Base-by-base conservation (phyloP, 805 yeast genomes). In the Candida ficus region DNA sequence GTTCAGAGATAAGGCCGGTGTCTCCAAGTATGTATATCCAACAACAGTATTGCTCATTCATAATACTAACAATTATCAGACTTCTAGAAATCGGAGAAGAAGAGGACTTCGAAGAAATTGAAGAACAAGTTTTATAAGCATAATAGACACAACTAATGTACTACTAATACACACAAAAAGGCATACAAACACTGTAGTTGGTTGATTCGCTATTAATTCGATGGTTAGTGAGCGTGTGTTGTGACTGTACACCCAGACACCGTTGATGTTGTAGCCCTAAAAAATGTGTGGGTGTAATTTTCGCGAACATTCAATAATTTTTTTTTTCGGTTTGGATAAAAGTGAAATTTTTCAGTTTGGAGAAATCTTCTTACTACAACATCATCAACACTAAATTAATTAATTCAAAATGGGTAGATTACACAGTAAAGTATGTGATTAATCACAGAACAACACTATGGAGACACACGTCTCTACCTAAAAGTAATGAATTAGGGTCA, bases 401-500 rank as follows among this genome's bases (percentile, higher is more conserved):
- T 29, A 21, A 29, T 64, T 73, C 80, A 85, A 78, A 71, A 91
- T 91, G 99, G 99, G 95, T 90, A 96, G 99, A 79, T 82, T 91
- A 90, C 98, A 91, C 88, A 85, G 96, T 76, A 76, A 85, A 72
- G 95, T 85, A 84, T 78, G 95, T 84, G 50, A 44, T 43, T 46
- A 40, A 45, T 38, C 45, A 46, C 48, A 17, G 31, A 26, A 44
- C 33, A 39, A 29, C 38, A 29, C 14, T 16, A 20, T 29, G 16
- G 38, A 29, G 38, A 21, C 22, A 38, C 33, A 25, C 43, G 38
- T 37, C 45, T 40, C 40, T 39, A 38, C 20, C 33, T 42, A 43
- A 40, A 48, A 44, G 54, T 49, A 41, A 53, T 52, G 52, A 54
- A 52, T 55, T 47, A 38, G 59, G 59, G 39, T 53, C 56, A 44